Evolutionary conservation across 2,329 filamentous ascomycete genomes (phyloP), one percentile per base, ranked within the genome.

Genomic region (Stagonosporopsis cucurbitacearum): DNA sequence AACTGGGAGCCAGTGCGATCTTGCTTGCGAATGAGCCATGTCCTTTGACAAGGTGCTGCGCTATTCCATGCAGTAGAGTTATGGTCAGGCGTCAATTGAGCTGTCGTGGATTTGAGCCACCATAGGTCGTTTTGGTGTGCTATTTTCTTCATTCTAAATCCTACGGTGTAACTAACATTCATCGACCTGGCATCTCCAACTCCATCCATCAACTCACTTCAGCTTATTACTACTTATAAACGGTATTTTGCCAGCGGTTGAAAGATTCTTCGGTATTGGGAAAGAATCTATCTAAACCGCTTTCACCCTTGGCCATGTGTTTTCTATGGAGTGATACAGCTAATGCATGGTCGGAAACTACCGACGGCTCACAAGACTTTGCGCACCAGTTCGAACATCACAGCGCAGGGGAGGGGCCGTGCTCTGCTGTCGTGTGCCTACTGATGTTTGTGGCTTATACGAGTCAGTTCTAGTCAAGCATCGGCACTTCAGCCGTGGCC

Each of bases 401-500:
- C 25, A 15, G 6, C 9, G 20, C 33, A 5, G n/a, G 30, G 22
- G 8, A n/a, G 22, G 30, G 9, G 15, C n/a, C 15, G 19, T 5
- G 11, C 17, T n/a, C 13, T 6, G 4, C 22, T 35, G 30, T 17
- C 26, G 39, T 47, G n/a, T 20, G 15, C 15, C 9, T 5, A 15
- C 7, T 20, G 20, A 15, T 37, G 13, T 19, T 6, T 25, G 15
- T 32, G 45, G 26, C 11, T 32, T 43, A 12, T 19, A 7, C 15
- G 26, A 30, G 7, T 12, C 36, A 15, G 9, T 2, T 22, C 22
- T 6, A 32, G 9, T 5, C 19, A 47, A 28, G 32, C 43, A 43
- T 43, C 42, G 53, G 28, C 22, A 47, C 19, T n/a, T 39, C 15
- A 44, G 20, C 46, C 40, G 33, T 50, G 19, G 41, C 23, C 36